Conservation (phyloP, 495 filamentous ascomycete species). For the Penicillium soppii region DNA sequence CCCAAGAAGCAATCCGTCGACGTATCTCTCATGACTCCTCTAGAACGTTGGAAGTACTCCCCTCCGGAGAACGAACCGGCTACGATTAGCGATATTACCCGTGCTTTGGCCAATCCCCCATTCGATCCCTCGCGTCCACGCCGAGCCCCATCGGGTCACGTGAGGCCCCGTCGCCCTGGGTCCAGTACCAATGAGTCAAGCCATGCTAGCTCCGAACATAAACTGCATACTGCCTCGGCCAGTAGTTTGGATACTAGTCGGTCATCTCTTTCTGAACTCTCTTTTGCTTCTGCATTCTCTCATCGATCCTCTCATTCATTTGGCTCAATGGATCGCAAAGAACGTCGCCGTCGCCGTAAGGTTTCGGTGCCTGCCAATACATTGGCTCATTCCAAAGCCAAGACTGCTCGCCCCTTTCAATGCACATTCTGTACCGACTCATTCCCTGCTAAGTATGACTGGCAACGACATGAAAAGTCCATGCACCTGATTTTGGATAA, state of each 20-base stretch:
- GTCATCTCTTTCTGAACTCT: conserved; percentile 60
- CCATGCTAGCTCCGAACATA: conserved; percentile 55
- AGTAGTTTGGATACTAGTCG: conserved; percentile 71
- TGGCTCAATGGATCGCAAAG: conserved; percentile 66
- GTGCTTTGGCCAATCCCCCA: conserved; percentile 64
- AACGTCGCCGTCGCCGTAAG: conserved; percentile 68
- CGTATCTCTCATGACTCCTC: conserved; percentile 68
- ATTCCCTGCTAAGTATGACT: conserved; percentile 88
- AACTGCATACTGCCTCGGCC: conserved; percentile 66
- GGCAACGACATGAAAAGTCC: conserved; percentile 88
- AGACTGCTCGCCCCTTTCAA: conserved; percentile 60
- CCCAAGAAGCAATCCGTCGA: conserved; percentile 46
- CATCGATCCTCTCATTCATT: conserved; percentile 65
- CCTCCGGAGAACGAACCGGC: conserved; percentile 88
- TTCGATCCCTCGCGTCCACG: conserved; percentile 53
- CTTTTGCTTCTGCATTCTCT: conserved; percentile 73
- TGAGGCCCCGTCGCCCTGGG: conserved; percentile 48
- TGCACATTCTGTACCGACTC: conserved; percentile 92
- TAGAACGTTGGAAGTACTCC: conserved; percentile 84
- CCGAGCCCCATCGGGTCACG: conserved; percentile 36
- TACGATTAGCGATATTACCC: conserved; percentile 72
- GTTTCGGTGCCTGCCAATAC: conserved; percentile 45
- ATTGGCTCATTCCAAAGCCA: conserved; percentile 41
- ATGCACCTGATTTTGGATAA: conserved; percentile 79
- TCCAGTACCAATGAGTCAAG: conserved; percentile 62